phyloP scores from a whole-genome alignment of 768 basidiomycete genomes.

The Austroboletus eburneus region DNA sequence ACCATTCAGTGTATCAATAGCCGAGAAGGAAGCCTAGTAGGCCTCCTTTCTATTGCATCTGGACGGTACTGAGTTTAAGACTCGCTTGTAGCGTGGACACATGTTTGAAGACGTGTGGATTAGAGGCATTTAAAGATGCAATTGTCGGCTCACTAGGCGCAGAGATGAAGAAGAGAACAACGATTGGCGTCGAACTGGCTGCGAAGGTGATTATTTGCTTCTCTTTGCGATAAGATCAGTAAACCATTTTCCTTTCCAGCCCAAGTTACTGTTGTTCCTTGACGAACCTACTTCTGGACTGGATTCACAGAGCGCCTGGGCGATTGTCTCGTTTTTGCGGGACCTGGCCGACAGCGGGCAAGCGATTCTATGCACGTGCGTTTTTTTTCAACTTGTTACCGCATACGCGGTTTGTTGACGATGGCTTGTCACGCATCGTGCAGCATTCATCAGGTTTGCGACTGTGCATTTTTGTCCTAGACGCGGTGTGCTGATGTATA shows the following conservation, averaged over 20 bases:
- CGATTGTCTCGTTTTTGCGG: conserved; percentile 70
- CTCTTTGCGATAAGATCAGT: not conserved
- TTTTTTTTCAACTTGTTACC: too few relatives aligned
- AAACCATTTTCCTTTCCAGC: conserved; percentile 36
- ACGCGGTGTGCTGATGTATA: conserved; percentile 2
- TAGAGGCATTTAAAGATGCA: conserved; percentile 62
- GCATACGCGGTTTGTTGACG: not conserved
- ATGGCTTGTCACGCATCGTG: not conserved
- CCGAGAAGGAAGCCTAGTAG: conserved; percentile 79
- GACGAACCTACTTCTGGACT: conserved; percentile 90
- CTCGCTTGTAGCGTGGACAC: conserved; percentile 43
- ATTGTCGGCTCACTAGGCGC: conserved; percentile 64
- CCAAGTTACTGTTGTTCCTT: conserved; percentile 75
- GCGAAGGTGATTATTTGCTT: too few relatives aligned
- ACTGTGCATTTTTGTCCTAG: too few relatives aligned
- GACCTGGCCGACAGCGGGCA: conserved; percentile 78
- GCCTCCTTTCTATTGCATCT: conserved; percentile 6
- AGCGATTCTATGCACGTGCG: conserved; percentile 85
- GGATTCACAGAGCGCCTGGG: conserved; percentile 86
- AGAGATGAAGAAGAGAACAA: conserved; percentile 76
- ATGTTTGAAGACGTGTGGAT: conserved; percentile 58
- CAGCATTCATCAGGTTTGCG: conserved; percentile 41
- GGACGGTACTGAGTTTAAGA: too few relatives aligned
- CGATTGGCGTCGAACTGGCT: conserved; percentile 84
- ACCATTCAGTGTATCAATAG: conserved; percentile 54